Evolutionary conservation across 2,329 filamentous ascomycete genomes (phyloP).

Genomic region (Colletotrichum ledebouriae): DNA sequence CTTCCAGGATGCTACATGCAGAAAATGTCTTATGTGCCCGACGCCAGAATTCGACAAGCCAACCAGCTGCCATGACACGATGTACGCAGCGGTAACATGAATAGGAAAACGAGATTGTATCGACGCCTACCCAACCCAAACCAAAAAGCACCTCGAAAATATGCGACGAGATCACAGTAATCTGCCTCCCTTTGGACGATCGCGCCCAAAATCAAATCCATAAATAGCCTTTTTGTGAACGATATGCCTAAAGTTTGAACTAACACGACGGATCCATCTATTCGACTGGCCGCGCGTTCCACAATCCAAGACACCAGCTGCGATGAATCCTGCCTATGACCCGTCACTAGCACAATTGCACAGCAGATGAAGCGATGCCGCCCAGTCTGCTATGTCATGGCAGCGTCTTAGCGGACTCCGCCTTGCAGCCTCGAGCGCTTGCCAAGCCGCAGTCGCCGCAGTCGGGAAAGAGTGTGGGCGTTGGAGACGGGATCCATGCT

Average conservation of each 20-base stretch:
- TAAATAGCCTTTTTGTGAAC: slow-evolving; percentile 17
- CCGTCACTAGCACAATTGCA: not conserved
- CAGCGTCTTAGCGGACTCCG: slow-evolving; percentile 29
- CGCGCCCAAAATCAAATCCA: not conserved
- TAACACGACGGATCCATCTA: slow-evolving; percentile 9
- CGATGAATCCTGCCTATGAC: not conserved
- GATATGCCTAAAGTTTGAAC: slow-evolving; percentile 18
- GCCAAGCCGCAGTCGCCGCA: slow-evolving; percentile 34
- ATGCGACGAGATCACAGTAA: not conserved
- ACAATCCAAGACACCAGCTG: slow-evolving; percentile 28
- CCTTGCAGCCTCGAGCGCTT: slow-evolving; percentile 32
- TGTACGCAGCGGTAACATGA: not conserved
- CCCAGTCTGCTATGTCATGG: slow-evolving; percentile 20
- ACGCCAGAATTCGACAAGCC: not conserved
- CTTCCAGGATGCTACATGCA: slow-evolving; percentile 14
- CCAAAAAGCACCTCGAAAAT: slow-evolving; percentile 9
- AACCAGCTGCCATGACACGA: not conserved
- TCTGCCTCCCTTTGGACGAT: not conserved
- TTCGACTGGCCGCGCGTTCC: slow-evolving; percentile 16
- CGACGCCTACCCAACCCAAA: not conserved
- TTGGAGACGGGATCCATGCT: slow-evolving; percentile 2
- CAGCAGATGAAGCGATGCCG: not conserved
- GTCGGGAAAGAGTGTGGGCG: not conserved
- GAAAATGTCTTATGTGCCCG: slow-evolving; percentile 1
- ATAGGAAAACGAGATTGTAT: not conserved